Evolutionary conservation across 192 early-diverging fungal species (phyloP), one percentile per base, ranked within the genome.

Genomic region (Coemansia reversa): DNA sequence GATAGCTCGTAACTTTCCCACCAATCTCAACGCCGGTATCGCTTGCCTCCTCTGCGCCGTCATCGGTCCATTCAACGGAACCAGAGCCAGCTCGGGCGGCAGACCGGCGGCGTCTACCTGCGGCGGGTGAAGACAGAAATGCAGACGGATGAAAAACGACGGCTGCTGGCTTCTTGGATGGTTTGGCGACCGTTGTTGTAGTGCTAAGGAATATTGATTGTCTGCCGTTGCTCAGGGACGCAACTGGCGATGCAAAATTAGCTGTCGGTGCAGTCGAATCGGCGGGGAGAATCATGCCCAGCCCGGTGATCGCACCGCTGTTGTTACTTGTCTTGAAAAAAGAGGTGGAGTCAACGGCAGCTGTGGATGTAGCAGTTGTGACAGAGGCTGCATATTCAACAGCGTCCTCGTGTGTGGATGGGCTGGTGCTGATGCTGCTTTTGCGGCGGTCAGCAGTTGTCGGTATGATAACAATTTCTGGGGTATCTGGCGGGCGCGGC

Each of bases 101-200:
- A 16, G 47, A 65, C 50, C 59, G 58, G 4, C 65, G 59, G 60
- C 58, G 48, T 30, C 65, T 60, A 47, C 63, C 66, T 25, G 61
- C 66, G 53, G 61, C 59, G 25, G 75, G 67, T 53, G 75, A 63
- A 2, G 62, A 58, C 75, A 66, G 72, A 20, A 53, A 30, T 16
- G 67, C 66, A 4, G 69, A 52, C 18, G 64, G 24, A 25, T 52
- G 62, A 52, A 70, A 58, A 16, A 55, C 51, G 19, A 67, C 54
- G 4, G 52, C 22, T 3, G 52, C 57, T 1, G 74, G 39, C 48
- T 7, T 60, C 25, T 53, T 63, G 0, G 63, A 35, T 30, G 45
- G 32, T 32, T 53, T 63, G 29, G 61, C 23, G 29, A 48, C 42
- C 22, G 48, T 30, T 3, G 62, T 64, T 22, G 62, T 51, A 2